Evolutionary conservation across 1,284 basidiomycete genomes (phyloP), one percentile per base, ranked within the genome.

Genomic region (Exobasidium cylindrosporum): DNA sequence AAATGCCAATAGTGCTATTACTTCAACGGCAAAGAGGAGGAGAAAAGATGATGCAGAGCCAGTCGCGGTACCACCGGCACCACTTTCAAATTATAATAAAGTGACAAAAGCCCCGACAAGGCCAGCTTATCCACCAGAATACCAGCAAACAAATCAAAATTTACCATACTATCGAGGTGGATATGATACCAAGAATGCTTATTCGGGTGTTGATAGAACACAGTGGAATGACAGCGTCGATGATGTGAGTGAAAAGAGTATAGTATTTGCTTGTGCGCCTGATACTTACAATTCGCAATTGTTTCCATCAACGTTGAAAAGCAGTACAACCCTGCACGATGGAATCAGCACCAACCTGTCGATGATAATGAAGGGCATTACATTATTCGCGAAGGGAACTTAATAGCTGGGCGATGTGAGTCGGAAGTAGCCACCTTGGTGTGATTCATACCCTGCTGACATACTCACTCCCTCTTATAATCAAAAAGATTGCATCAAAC

Each of bases 401-500:
- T 66, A 24, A 70, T 81, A 35, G 73, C 75, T 6, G 68, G 69
- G n/a, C 62, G 76, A 24, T 76, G 57, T 61, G 59, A 57, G 63
- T 64, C 6, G 50, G 35, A 24, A 4, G n/a, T n/a, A n/a, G n/a
- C n/a, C n/a, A n/a, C n/a, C n/a, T n/a, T n/a, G n/a, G n/a, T n/a
- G n/a, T n/a, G n/a, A n/a, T n/a, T n/a, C n/a, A n/a, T 17, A n/a
- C 24, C 1, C 53, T 50, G 21, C n/a, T 4, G 10, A 1, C 10
- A 1, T 43, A 17, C 13, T 26, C 44, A 6, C 26, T 59, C 28
- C 29, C 43, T 46, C 58, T 23, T 7, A 11, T 54, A 61, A 52
- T n/a, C n/a, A n/a, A n/a, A n/a, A 10, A 40, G 35, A 76, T 63
- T 73, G 90, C 65, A 97, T 95, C 60, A 86, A 94, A 58, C 86